Percentiles rank a stretch among this genome's conserved stretches.
Conservation (phyloP, 1,139 yeast genomes). For the Geotrichum candidum region DNA sequence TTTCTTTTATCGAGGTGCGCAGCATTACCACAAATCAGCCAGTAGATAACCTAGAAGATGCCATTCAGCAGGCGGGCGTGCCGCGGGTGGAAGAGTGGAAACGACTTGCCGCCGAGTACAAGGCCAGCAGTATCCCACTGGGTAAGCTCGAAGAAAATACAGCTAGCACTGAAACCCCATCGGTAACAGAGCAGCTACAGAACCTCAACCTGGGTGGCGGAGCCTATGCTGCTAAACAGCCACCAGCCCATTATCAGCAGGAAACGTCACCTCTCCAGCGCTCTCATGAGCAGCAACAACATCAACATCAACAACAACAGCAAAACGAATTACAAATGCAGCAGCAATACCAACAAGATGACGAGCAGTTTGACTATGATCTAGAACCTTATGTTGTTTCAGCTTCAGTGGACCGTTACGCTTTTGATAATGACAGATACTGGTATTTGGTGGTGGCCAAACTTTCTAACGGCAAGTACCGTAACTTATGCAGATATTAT, state of each 20-base stretch:
- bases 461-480: conserved; percentile 58
- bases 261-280: neutral
- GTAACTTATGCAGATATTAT: conserved; percentile 80
- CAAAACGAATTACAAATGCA: conserved; percentile 17
- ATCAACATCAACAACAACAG: conserved; percentile 9
- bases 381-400: conserved; percentile 34
- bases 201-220: conserved; percentile 7
- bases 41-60: conserved; percentile 44
- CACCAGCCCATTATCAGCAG: conserved; percentile 15
- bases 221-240: neutral
- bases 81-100: conserved; percentile 98
- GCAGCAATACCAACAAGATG: conserved; percentile 18
- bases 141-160: conserved; percentile 42
- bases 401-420: conserved; percentile 76
- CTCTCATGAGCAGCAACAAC: conserved; percentile 11
- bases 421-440: conserved; percentile 78
- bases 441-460: conserved; percentile 77
- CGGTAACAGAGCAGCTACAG: conserved; percentile 14
- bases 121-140: conserved; percentile 81
- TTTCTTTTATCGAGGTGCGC: conserved; percentile 77
- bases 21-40: conserved; percentile 63
- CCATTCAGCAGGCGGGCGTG: conserved; percentile 57
- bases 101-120: conserved; percentile 80
- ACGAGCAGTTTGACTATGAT: conserved; percentile 8
- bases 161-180: neutral